Evolutionary conservation across 371 early-diverging fungal species (phyloP).

Genomic region (Umbelopsis sp.): DNA sequence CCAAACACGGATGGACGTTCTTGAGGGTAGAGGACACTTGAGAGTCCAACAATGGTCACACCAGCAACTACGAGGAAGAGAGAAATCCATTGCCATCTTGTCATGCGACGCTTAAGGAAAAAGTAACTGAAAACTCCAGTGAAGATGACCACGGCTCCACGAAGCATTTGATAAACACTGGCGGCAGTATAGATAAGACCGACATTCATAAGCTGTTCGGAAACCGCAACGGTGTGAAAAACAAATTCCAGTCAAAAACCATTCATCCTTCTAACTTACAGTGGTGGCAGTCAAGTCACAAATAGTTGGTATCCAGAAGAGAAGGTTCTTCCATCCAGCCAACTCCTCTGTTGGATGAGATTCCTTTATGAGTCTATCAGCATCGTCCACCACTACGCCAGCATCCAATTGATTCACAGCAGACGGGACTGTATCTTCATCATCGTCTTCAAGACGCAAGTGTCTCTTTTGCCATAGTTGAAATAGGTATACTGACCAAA

Average conservation of each 20-base stretch:
- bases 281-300: constrained; percentile 94
- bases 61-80: constrained; percentile 80
- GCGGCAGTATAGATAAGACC: constrained; percentile 92
- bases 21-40: constrained; percentile 61
- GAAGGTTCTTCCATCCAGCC: constrained; percentile 60
- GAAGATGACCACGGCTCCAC: constrained; percentile 94
- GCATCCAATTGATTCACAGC: constrained; percentile 50
- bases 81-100: constrained; percentile 80
- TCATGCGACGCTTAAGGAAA: constrained; percentile 80
- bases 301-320: constrained; percentile 89
- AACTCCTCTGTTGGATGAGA: constrained; percentile 37
- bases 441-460: constrained; percentile 5
- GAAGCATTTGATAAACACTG: constrained; percentile 96
- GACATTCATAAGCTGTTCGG: constrained; percentile 82
- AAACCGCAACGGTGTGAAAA: background rate
- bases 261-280: constrained; percentile 39
- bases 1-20: constrained; percentile 29
- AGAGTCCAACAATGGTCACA: constrained; percentile 86
- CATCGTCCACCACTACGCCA: constrained; percentile 37
- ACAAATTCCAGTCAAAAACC: background rate
- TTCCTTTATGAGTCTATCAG: constrained; percentile 30
- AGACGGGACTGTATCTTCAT: constrained; percentile 36
- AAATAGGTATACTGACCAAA: constrained; percentile 47
- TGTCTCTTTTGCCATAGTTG: constrained; percentile 32
- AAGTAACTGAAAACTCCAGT: constrained; percentile 86